Percentiles rank a stretch among this genome's conserved stretches.
phyloP scores from a whole-genome alignment of 2,329 filamentous ascomycete species.

The Fusarium ramigenum region DNA sequence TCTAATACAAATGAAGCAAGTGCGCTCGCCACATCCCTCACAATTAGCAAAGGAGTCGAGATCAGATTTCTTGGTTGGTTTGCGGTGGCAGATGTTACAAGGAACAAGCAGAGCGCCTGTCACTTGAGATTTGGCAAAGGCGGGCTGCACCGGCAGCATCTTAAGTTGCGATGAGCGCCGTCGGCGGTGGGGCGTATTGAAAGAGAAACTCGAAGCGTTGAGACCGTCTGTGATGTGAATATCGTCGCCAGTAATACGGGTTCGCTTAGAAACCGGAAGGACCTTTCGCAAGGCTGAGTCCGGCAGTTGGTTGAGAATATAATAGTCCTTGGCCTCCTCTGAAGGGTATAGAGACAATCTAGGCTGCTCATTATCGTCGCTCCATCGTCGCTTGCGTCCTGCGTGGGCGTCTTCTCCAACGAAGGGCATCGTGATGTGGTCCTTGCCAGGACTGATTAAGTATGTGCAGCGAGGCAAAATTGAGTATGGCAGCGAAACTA shows the following conservation, averaged over 20 bases:
- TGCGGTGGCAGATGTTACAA: slow-evolving; percentile 74
- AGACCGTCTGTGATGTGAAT: slow-evolving; percentile 27
- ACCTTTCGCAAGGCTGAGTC: slow-evolving; percentile 44
- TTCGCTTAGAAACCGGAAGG: slow-evolving; percentile 45
- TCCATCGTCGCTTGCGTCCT: slow-evolving; percentile 50
- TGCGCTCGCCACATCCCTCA: slow-evolving; percentile 66
- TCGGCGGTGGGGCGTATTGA: slow-evolving; percentile 34
- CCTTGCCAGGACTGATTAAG: slow-evolving; percentile 22
- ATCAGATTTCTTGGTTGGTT: slow-evolving; percentile 71
- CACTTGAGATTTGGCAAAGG: slow-evolving; percentile 10
- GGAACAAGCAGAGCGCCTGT: slow-evolving; percentile 54
- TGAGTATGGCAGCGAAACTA: background rate
- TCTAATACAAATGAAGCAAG: slow-evolving; percentile 76
- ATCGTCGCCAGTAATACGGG: slow-evolving; percentile 42
- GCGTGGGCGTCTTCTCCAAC: slow-evolving; percentile 46
- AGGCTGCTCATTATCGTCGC: slow-evolving; percentile 39
- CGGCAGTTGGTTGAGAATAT: slow-evolving; percentile 40
- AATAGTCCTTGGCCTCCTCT: slow-evolving; percentile 42
- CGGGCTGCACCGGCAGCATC: slow-evolving; percentile 33
- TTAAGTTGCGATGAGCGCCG: slow-evolving; percentile 42
- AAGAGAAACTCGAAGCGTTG: slow-evolving; percentile 1
- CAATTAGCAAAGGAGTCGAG: slow-evolving; percentile 74
- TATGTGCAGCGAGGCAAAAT: slow-evolving; percentile 25
- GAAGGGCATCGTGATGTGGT: slow-evolving; percentile 47
- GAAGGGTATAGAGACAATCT: slow-evolving; percentile 41